Base-by-base conservation (phyloP, 2,329 filamentous ascomycete genomes). In the Cladophialophora bantiana region DNA sequence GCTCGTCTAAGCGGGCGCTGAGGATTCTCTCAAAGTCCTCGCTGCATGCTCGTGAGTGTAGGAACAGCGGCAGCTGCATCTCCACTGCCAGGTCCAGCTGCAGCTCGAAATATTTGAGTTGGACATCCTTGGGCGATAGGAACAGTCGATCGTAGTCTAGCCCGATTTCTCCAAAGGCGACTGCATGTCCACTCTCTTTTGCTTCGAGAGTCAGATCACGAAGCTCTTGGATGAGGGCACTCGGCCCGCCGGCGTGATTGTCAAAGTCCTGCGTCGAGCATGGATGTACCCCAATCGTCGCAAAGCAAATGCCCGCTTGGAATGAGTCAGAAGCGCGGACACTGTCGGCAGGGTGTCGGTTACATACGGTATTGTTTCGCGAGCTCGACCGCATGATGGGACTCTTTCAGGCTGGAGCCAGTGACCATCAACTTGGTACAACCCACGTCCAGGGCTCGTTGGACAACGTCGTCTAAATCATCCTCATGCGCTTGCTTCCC, bases 61-160 rank as follows among this genome's bases (percentile, higher is more conserved):
- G 83, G 78, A 99, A 99, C 0, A 99, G 84, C 0, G 95, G 95
- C 15, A 97, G 82, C 71, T 92, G 90, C 2, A 94, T 85, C 56
- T 88, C 85, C 5, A 90, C 86, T 0, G 92, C 93, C 3, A 98
- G 83, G 65, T 90, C 86, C 3, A 98, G 85, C 77, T 99, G 95
- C 6, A 86, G 86, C 50, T 89, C 88, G 77, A 99, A 99, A 67
- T 92, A 93, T 75, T 93, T 90, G 35, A 94, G 83, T 78, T 99
- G 95, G 15, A 90, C 86, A 31, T 89, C 88, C 74, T 89, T 91
- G 45, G 89, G 87, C 75, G 91, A 93, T 74, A 94, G 89, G 74
- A 92, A 91, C 40, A 99, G 82, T 1, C 95, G 88, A 80, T 99
- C 95, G 76, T 98, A 99, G 80, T 99, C 95, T 3, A 99, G 89